These are phyloP conservation scores for Galerina sulciceps DNA, from an alignment of 768 basidiomycete species.

Conservation along the genomic window DNA sequence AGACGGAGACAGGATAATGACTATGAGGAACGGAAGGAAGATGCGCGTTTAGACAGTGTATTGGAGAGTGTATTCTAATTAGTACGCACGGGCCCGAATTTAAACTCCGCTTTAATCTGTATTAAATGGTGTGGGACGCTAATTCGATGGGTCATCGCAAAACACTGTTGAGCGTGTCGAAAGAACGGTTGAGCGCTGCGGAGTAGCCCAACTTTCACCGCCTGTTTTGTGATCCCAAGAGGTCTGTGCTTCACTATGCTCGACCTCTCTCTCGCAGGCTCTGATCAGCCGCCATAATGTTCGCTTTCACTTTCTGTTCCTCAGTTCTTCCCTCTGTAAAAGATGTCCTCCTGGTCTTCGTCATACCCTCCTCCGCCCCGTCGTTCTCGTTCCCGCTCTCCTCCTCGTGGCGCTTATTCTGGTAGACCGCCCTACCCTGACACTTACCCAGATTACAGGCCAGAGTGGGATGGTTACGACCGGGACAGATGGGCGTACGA, in stretches of 20 bases:
- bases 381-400: slow-evolving; percentile 86
- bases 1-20: slow-evolving; percentile 27
- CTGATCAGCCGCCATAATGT: slow-evolving; percentile 67
- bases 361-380: slow-evolving; percentile 75
- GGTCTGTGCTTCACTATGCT: slow-evolving; percentile 95
- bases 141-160: slow-evolving; percentile 60
- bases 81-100: slow-evolving; percentile 40
- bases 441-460: slow-evolving; percentile 65
- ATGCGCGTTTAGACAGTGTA: slow-evolving; percentile 42
- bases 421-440: slow-evolving; percentile 60
- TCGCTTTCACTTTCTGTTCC: slow-evolving; percentile 56
- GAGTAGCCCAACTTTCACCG: slow-evolving; percentile 46
- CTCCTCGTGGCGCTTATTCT: slow-evolving; percentile 61
- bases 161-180: slow-evolving; percentile 51
- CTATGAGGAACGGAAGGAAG: slow-evolving; percentile 29
- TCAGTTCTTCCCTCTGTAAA: slow-evolving; percentile 61
- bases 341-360: slow-evolving; percentile 79
- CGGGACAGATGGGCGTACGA: slow-evolving; percentile 72
- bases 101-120: slow-evolving; percentile 47
- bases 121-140: slow-evolving; percentile 22
- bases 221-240: slow-evolving; percentile 70
- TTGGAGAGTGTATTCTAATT: slow-evolving; percentile 57
- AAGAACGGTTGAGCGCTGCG: slow-evolving; percentile 47
- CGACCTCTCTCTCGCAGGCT: slow-evolving; percentile 77
- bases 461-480: slow-evolving; percentile 74